Evolutionary conservation across 768 basidiomycete genomes (phyloP), one percentile per base, ranked within the genome.

Genomic region (Kwoniella europaea): DNA sequence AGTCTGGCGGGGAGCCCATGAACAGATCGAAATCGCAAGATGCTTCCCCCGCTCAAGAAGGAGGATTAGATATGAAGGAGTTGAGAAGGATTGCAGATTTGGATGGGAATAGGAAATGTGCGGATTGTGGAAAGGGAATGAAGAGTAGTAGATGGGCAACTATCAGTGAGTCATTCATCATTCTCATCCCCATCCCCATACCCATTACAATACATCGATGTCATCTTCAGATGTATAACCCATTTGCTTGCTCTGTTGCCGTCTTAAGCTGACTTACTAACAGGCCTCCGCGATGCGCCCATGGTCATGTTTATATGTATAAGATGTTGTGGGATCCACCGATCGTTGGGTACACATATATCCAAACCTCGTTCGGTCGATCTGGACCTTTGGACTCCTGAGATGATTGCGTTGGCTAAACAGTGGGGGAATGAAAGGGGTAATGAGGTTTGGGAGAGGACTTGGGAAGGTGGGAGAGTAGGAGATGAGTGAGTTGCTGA

Each of bases 291-390:
- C 46, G 77, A 78, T 6, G 62, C 43, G 3, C 80, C 82, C 10
- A 79, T 81, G 75, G 81, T 82, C 24, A 41, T 80, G 64, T 83
- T 83, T 62, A 71, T 83, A 43, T 83, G 82, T 62, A 82, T 82
- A 27, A 70, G 82, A 42, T 83, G 82, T 64, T 78, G 76, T 35
- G 82, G 82, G 3, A 58, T 82, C 0, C 82, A 83, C 59, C 76
- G 82, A 18, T 68, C 74, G 15, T 72, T 83, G 18, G 82, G 82
- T 7, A 82, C 82, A 27, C 82, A 83, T 59, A 79, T 83, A 44
- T 83, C 82, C 16, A 83, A 83, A 66, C 76, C 82, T 12, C 72
- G 82, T 16, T 79, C 78, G 2, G 80, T 81, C 10, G 81, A 83
- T 67, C 57, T 83, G 50, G 82, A 83, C 65, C 74, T 74, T 20